Base-by-base conservation (phyloP, 2,329 filamentous ascomycete species). In the Dothideomycetes sp. region DNA sequence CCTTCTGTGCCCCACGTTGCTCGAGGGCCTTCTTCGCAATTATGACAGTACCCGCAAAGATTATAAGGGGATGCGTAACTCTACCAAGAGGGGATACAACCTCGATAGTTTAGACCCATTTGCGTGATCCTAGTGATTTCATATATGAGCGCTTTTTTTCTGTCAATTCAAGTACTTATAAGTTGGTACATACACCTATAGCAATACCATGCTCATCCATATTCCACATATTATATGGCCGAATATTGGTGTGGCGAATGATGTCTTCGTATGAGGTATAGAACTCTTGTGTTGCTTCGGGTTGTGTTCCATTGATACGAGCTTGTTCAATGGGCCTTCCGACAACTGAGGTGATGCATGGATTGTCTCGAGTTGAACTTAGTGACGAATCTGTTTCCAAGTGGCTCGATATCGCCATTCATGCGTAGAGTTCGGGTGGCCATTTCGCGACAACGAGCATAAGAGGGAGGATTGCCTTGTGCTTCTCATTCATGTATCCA, bases 31-130 rank as follows among this genome's bases (percentile, higher is more conserved):
- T n/a, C n/a, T n/a, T n/a, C n/a, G n/a, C n/a, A n/a, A n/a, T n/a
- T n/a, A n/a, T n/a, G n/a, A n/a, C 29, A 19, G n/a, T n/a, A 33
- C 37, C 37, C 31, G 19, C 18, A 34, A 39, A 39, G n/a, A 39
- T 39, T 27, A 39, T 16, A 29, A 39, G 37, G n/a, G 31, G 31
- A n/a, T n/a, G 27, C 4, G 12, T 34, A 39, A 39, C 15, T 24
- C 31, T 7, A 29, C 19, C 8, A 5, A 11, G 4, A 12, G 8
- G 30, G 10, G 14, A 33, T 3, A 34, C 12, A 17, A 34, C 31
- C 7, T 34, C 10, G 14, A 34, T 32, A 34, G 27, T 29, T 39
- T 10, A 39, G 14, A 39, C 37, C 37, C 5, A 39, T 34, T 39
- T 9, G 19, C 31, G 12, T 3, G 18, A 33, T 39, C 27, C 37